Evolutionary conservation across 306 rosid genomes (phyloP), one percentile per base, ranked within the genome.

Genomic region (Rosa persica): DNA sequence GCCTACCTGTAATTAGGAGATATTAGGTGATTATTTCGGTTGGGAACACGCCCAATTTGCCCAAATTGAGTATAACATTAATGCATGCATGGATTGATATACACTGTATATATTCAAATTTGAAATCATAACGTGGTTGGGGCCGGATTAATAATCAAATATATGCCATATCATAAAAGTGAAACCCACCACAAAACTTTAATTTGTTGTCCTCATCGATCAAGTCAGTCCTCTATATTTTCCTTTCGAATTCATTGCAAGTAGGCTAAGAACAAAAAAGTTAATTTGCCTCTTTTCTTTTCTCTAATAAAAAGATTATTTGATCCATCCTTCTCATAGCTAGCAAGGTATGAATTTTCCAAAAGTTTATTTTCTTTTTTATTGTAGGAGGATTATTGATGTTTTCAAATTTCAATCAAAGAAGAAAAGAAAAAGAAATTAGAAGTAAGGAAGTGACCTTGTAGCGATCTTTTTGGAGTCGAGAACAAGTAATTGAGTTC

Each of bases 401-500:
- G n/a, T 19, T 19, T 52, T 5, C 19, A n/a, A 51, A 48, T 15
- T 48, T 20, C 30, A 57, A 22, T n/a, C 5, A 57, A 57, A 64
- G 4, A 16, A 6, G 4, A 5, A 71, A 71, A 48, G 2, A 12
- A 2, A 23, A 25, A 44, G 6, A 44, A 4, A 23, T 16, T 19
- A 25, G 66, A 61, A 25, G 19, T 4, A 61, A 57, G 38, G 66
- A 58, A 61, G 67, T 9, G 65, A 95, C 98, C 98, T 92, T 4
- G 73, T 12, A 8, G 83, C 91, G 75, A 92, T 95, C 70, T 85
- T 89, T 81, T 81, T 88, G 30, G 88, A 77, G 82, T 95, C 89
- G 23, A 83, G 79, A 71, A 95, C 96, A 0, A 95, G 93, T 30
- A 91, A 89, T 8, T 89, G 98, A 52, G 96, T 88, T 4, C 81